phyloP scores from a whole-genome alignment of 306 rosid species.

The Hylodesmum podocarpum region DNA sequence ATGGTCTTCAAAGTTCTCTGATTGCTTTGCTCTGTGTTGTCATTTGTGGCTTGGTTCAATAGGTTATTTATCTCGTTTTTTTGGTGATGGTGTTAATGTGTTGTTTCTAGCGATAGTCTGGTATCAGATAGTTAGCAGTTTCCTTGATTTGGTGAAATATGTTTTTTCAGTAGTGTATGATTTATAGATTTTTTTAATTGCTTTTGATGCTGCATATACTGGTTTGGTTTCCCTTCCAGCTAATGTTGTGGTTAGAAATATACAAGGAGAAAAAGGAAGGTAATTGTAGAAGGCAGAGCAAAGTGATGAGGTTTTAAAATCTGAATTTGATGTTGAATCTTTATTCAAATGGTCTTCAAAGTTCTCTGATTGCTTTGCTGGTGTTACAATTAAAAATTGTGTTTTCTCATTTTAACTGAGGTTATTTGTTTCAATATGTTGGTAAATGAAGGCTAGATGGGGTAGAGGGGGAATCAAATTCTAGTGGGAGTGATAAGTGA shows the following conservation, averaged over 20 bases:
- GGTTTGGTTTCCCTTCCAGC: neutral
- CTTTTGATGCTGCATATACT: neutral
- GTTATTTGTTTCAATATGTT: neutral
- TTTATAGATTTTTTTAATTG: neutral
- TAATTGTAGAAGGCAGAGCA: slow-evolving; percentile 29
- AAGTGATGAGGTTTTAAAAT: slow-evolving; percentile 34
- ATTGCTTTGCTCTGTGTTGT: slow-evolving; percentile 34
- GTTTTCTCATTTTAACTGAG: neutral
- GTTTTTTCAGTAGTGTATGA: neutral
- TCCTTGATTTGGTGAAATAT: neutral
- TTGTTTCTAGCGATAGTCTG: too few species aligned
- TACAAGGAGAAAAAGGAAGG: neutral
- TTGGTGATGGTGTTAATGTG: too few species aligned
- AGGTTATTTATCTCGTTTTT: too few species aligned
- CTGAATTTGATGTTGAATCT: slow-evolving; percentile 37
- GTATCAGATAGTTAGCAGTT: too few species aligned
- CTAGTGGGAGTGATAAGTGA: neutral
- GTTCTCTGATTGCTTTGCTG: slow-evolving; percentile 49
- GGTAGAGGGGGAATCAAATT: neutral
- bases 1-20: slow-evolving; percentile 53
- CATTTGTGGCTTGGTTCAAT: neutral
- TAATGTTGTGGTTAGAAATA: neutral
- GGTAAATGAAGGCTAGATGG: neutral
- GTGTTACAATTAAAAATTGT: neutral
- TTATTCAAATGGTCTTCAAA: slow-evolving; percentile 35